Conservation (phyloP, 257 asterid species). For the Primulina tabacum region DNA sequence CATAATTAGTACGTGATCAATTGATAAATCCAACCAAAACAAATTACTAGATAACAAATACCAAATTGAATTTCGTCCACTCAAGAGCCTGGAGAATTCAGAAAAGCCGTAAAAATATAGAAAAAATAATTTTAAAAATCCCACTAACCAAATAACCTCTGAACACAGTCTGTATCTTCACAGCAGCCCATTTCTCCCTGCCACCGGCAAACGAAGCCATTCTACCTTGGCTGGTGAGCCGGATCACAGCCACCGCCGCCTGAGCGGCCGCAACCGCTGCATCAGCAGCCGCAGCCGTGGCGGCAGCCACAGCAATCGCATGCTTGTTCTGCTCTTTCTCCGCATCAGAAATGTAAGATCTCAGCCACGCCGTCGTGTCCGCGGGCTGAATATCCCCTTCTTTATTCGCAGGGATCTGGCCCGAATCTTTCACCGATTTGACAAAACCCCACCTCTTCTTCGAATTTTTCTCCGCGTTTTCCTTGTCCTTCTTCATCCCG, state of each 20-base stretch:
- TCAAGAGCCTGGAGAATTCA: neutral
- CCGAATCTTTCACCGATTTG: slow-evolving; percentile 48
- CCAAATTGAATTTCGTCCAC: neutral
- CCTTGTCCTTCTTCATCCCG: slow-evolving; percentile 77
- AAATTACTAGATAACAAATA: no score
- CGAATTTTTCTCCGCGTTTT: slow-evolving; percentile 43
- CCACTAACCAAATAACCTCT: slow-evolving; percentile 79
- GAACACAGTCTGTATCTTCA: slow-evolving; percentile 71
- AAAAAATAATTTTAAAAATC: neutral
- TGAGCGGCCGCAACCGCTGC: slow-evolving; percentile 97
- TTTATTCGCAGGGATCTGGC: slow-evolving; percentile 30
- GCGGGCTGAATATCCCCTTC: slow-evolving; percentile 29
- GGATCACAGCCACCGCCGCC: slow-evolving; percentile 91
- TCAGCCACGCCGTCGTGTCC: slow-evolving; percentile 39
- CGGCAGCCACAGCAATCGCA: slow-evolving; percentile 89
- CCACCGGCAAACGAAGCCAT: slow-evolving; percentile 45
- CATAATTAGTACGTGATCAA: no score
- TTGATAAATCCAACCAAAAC: no score
- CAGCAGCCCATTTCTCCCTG: slow-evolving; percentile 59
- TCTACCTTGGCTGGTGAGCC: slow-evolving; percentile 74
- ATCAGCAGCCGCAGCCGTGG: slow-evolving; percentile 91
- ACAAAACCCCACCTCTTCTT: slow-evolving; percentile 73
- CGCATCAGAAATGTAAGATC: slow-evolving; percentile 49
- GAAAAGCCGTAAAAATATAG: neutral
- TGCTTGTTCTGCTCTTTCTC: slow-evolving; percentile 75